A percentile compares a stretch with the other conserved stretches of the same genome.
Evolutionary conservation across 164 flowering plant genomes (phyloP).

Genomic region (Hamamelis virginiana): DNA sequence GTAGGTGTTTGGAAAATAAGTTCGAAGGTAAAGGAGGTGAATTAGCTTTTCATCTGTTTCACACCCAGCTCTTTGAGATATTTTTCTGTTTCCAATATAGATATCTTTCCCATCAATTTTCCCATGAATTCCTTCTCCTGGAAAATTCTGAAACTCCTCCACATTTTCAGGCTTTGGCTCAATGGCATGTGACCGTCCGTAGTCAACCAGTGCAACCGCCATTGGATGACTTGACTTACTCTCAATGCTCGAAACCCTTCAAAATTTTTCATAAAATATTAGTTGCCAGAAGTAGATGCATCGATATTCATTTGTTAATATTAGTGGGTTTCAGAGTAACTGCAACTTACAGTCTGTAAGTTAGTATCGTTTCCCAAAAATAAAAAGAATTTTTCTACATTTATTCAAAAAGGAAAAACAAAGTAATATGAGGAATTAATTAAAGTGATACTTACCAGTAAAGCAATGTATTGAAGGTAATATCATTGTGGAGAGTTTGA

Average conservation of each 20-base stretch:
- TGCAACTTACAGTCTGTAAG: too few relatives aligned
- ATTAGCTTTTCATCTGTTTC: slow-evolving; percentile 44
- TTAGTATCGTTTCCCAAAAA: not conserved
- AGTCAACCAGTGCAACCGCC: slow-evolving; percentile 81
- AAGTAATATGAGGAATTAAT: too few relatives aligned
- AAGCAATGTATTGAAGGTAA: slow-evolving; percentile 48
- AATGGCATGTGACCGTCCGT: slow-evolving; percentile 41
- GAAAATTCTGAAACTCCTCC: slow-evolving; percentile 61
- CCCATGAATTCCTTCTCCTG: slow-evolving; percentile 93
- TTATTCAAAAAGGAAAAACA: not conserved
- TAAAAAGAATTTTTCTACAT: not conserved
- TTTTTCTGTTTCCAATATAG: slow-evolving; percentile 68
- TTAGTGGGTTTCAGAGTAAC: not conserved
- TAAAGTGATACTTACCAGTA: slow-evolving; percentile 52
- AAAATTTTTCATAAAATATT: slow-evolving; percentile 5
- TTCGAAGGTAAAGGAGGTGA: not conserved
- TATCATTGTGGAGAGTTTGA: slow-evolving; percentile 33
- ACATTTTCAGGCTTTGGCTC: slow-evolving; percentile 76
- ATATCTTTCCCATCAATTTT: slow-evolving; percentile 62
- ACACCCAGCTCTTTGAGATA: slow-evolving; percentile 64
- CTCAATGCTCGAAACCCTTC: slow-evolving; percentile 94
- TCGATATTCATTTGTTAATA: too few relatives aligned
- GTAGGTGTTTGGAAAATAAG: not conserved
- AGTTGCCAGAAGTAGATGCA: too few relatives aligned
- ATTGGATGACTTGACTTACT: slow-evolving; percentile 95